Percentiles rank a stretch among this genome's conserved stretches.
Conservation (phyloP, 2,329 filamentous ascomycete species). For the Exophiala alcalophila region DNA sequence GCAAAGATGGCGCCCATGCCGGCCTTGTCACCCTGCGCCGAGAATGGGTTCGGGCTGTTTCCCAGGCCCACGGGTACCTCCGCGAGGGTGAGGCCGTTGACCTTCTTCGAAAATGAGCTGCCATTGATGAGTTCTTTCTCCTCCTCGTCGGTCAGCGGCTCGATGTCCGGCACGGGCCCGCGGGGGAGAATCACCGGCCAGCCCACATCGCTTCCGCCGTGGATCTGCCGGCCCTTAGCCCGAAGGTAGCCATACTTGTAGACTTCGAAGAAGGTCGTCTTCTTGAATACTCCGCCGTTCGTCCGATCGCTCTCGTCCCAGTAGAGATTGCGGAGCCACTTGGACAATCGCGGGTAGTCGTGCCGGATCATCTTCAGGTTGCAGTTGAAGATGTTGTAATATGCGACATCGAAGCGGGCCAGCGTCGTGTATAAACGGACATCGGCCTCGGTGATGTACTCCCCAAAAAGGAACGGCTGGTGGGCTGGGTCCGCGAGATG, state of each 20-base stretch:
- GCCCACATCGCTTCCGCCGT: constrained; percentile 15
- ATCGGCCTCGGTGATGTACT: constrained; percentile 72
- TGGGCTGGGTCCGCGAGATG: constrained; percentile 55
- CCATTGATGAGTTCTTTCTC: constrained; percentile 24
- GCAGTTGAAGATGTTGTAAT: constrained; percentile 79
- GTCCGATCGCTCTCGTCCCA: constrained; percentile 45
- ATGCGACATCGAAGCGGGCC: constrained; percentile 67
- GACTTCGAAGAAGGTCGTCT: constrained; percentile 44
- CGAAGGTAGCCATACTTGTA: constrained; percentile 30
- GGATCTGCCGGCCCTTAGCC: constrained; percentile 20
- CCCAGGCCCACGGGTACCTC: not conserved
- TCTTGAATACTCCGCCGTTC: constrained; percentile 43
- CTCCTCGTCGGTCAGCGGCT: constrained; percentile 29
- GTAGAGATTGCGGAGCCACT: constrained; percentile 48
- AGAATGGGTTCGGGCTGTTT: constrained; percentile 20
- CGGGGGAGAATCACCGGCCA: constrained; percentile 23
- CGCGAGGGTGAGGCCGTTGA: constrained; percentile 15
- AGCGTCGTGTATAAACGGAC: constrained; percentile 68
- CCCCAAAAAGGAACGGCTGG: constrained; percentile 69
- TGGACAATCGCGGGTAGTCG: constrained; percentile 53
- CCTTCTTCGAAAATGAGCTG: constrained; percentile 10
- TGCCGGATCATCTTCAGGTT: constrained; percentile 62
- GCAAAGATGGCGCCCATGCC: constrained; percentile 25
- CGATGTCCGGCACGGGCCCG: constrained; percentile 28
- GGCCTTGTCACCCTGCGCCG: constrained; percentile 15